Evolutionary conservation across 108 stramenopile genomes (phyloP), one percentile per base, ranked within the genome.

Genomic region (Cyclotella choctawhatcheeana): DNA sequence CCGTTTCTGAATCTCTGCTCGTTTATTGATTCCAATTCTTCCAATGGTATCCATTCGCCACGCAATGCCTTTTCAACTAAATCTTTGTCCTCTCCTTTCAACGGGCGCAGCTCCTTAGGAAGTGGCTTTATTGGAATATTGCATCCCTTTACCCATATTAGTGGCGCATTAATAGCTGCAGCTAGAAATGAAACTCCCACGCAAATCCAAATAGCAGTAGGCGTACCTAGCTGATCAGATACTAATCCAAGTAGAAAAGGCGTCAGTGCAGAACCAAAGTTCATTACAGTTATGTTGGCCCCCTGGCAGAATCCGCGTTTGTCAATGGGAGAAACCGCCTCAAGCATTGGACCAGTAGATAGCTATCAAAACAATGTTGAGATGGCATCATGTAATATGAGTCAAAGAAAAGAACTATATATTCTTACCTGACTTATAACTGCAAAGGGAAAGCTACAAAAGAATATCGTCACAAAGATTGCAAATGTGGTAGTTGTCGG

Each of bases 361-460:
- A 40, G 37, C 37, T 6, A 40, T 40, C 12, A 40, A 12, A 12
- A 40, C 12, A 8, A 40, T 40, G 12, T 40, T 40, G 37, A 40
- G 8, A 40, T 8, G 6, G 37, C 37, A 40, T 6, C 12, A n/a
- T n/a, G n/a, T n/a, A n/a, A n/a, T n/a, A n/a, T n/a, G n/a, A 40
- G 37, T 40, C 37, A 40, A 40, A 8, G 37, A 40, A 6, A 12
- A 40, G 37, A 40, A 40, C 12, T 12, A 40, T 40, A 40, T 12
- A 8, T 40, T 8, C 37, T 76, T 24, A 85, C 47, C 55, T 85
- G 85, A 30, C 64, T 67, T n/a, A 85, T 72, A 5, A 86, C 85
- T 8, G 85, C 83, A 44, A 86, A 81, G 0, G 85, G 85, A 58
- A 86, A 86, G 5, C 82, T 86, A 86, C 79, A 86, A 72, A 32